Percentiles rank a stretch among this genome's conserved stretches.
Conservation (phyloP, 2,329 filamentous ascomycete species). For the Teratosphaeria epicoccoides region DNA sequence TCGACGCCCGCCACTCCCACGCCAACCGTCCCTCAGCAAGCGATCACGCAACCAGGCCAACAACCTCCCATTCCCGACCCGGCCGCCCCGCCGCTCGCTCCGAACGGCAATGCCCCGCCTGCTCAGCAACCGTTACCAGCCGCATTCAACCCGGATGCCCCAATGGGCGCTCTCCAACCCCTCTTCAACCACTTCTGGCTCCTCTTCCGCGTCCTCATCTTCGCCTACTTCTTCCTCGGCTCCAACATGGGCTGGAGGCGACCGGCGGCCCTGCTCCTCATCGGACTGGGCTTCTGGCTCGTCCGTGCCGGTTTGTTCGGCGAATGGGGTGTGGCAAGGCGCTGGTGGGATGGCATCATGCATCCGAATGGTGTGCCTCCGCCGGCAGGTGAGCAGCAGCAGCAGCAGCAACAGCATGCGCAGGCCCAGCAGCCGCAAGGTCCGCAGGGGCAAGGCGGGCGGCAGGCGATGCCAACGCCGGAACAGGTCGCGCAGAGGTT, state of each 20-base stretch:
- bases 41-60: not conserved
- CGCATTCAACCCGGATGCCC: slow-evolving; percentile 3
- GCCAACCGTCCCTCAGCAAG: not conserved
- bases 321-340: slow-evolving; percentile 27
- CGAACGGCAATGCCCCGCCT: not conserved
- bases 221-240: slow-evolving; percentile 48
- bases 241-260: slow-evolving; percentile 35
- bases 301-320: slow-evolving; percentile 33
- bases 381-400: slow-evolving; percentile 1
- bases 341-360: slow-evolving; percentile 38
- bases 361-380: slow-evolving; percentile 9
- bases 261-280: slow-evolving; percentile 30
- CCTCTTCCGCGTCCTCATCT: slow-evolving; percentile 46
- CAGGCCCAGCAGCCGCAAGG: not conserved
- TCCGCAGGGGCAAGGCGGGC: not conserved
- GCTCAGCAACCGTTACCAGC: slow-evolving; percentile 3
- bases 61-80: not conserved
- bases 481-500: slow-evolving; percentile 33
- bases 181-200: slow-evolving; percentile 43
- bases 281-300: slow-evolving; percentile 32
- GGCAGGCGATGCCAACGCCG: slow-evolving; percentile 25
- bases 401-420: slow-evolving; percentile 1
- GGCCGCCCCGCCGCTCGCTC: not conserved
- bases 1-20: not conserved
- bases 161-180: slow-evolving; percentile 17